Evolutionary conservation across 2,329 filamentous ascomycete species (phyloP), one percentile per base, ranked within the genome.

Genomic region (Lithohypha guttulata): DNA sequence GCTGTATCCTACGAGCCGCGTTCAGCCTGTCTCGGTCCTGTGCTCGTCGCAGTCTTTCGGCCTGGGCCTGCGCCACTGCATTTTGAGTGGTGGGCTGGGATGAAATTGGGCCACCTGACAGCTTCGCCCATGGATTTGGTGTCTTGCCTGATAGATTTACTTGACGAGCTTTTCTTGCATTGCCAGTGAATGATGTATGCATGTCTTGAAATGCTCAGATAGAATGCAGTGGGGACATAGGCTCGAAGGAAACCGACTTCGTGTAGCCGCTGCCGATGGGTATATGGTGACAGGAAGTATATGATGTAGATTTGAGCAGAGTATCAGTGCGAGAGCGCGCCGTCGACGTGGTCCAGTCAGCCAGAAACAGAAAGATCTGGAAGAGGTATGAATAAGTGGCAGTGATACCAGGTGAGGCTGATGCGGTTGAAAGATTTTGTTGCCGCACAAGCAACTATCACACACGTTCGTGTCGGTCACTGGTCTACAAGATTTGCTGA

Each of bases 181-280:
- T 84, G 52, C 91, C 91, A 17, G 84, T 91, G 65, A 98, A 98
- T 39, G 82, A 86, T 45, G 82, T 79, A 64, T 91, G 93, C 89
- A 95, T 95, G 51, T 56, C 31, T 13, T n/a, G 6, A 28, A 20
- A 21, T 6, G 15, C 11, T 10, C 21, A 14, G 22, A 13, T 15
- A 10, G 21, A 9, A 34, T 34, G 6, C 10, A 13, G 7, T 17
- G 26, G 14, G n/a, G 26, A 27, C 35, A 39, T 39, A 22, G 9
- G 15, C 7, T 10, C n/a, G 26, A 22, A 6, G 18, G 22, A 7
- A 25, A 20, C n/a, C n/a, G n/a, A n/a, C n/a, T n/a, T n/a, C n/a
- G n/a, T n/a, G n/a, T n/a, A n/a, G n/a, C n/a, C n/a, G n/a, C n/a
- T n/a, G n/a, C n/a, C n/a, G n/a, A n/a, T n/a, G n/a, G n/a, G n/a